Conservation (phyloP, 2,329 filamentous ascomycete genomes). For the Rhinocladiella similis region DNA sequence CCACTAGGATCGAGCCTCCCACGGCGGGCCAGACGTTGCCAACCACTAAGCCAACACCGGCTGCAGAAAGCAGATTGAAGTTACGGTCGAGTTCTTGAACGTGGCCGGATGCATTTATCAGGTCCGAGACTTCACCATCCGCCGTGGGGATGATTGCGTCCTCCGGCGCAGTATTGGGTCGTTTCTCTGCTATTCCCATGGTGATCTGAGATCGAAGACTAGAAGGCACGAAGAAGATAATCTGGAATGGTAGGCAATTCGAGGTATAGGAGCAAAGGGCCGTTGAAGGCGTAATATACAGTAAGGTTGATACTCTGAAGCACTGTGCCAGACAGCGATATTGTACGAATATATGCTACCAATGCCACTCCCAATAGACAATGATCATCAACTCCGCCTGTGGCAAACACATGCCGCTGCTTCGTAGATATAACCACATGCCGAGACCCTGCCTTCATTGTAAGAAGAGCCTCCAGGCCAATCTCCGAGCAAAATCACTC, state of each 20-base stretch:
- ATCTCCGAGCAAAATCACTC: not conserved
- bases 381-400: too few species aligned
- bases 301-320: too few species aligned
- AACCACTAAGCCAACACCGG: constrained; percentile 61
- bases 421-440: too few species aligned
- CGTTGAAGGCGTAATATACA: too few species aligned
- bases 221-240: not conserved
- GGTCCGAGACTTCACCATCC: constrained; percentile 8
- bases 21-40: constrained; percentile 63
- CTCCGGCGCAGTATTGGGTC: constrained; percentile 1
- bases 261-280: too few species aligned
- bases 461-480: not conserved
- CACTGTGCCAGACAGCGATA: too few species aligned
- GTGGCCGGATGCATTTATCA: constrained; percentile 64
- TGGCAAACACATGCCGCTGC: too few species aligned
- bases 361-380: too few species aligned
- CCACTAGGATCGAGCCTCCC: constrained; percentile 52
- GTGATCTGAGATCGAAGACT: not conserved
- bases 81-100: constrained; percentile 64
- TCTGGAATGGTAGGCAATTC: not conserved
- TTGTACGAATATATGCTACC: too few species aligned
- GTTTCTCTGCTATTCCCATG: constrained; percentile 9
- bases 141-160: not conserved
- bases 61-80: constrained; percentile 61
- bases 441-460: not conserved